These are phyloP conservation scores for Phaffia tasmanica DNA, from an alignment of 768 basidiomycete genomes.

Conservation along the genomic window DNA sequence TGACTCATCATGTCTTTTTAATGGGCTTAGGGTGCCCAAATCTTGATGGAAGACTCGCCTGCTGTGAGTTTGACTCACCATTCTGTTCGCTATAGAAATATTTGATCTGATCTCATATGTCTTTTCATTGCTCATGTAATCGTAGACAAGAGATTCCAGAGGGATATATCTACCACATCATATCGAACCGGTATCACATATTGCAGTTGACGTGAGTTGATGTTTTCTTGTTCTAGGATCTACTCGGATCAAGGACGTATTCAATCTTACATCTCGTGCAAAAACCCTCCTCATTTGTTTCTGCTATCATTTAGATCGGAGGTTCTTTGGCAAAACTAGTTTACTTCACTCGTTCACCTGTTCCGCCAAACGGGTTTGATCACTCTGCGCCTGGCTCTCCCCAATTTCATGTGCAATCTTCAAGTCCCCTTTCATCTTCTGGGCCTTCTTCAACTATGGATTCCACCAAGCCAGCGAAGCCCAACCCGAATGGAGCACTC, in stretches of 20 bases:
- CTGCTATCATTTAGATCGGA: conserved; percentile 55
- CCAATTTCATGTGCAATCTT: conserved; percentile 16
- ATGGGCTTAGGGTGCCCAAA: conserved; percentile 56
- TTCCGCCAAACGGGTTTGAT: conserved; percentile 14
- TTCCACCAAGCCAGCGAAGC: conserved; percentile 30
- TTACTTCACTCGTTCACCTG: conserved; percentile 87
- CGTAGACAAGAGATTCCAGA: conserved; percentile 77
- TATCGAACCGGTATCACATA: conserved; percentile 93
- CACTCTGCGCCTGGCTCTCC: conserved; percentile 26
- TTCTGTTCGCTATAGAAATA: not conserved
- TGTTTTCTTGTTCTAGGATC: not conserved
- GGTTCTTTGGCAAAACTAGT: conserved; percentile 96
- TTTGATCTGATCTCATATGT: conserved; percentile 2
- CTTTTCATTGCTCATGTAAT: conserved; percentile 20
- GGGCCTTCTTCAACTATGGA: conserved; percentile 29
- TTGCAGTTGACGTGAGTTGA: conserved; percentile 81
- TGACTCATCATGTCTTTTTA: not conserved
- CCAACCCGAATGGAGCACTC: conserved; percentile 57
- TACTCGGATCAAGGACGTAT: not conserved
- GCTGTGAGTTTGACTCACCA: conserved; percentile 50
- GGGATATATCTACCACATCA: conserved; percentile 97
- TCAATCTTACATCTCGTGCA: conserved; percentile 9
- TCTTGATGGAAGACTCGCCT: conserved; percentile 84
- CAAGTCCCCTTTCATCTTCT: conserved; percentile 20
- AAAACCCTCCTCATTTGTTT: conserved; percentile 27